Evolutionary conservation across 176 grass and related monocot genomes (phyloP).

Genomic region (Puccinellia tenuiflora): DNA sequence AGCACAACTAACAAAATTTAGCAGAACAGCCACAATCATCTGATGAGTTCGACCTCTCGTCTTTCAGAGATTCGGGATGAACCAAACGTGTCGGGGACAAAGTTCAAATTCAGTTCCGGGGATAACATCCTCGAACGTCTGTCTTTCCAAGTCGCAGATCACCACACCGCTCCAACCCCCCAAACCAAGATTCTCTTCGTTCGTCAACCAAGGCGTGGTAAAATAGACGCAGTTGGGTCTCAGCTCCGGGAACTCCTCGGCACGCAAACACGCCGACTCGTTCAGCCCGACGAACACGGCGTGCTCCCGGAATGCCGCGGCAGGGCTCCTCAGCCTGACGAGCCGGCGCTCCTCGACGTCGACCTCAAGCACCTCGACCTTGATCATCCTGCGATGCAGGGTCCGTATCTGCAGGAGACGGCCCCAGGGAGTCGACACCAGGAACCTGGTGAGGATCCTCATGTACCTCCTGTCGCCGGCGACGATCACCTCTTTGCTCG

Average conservation of each 20-base stretch:
- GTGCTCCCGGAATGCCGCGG: not conserved
- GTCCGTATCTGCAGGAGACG: not conserved
- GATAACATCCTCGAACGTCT: no score
- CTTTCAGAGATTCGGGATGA: no score
- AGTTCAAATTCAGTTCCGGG: no score
- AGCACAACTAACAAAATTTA: no score
- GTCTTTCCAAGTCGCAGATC: not conserved
- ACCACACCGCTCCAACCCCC: not conserved
- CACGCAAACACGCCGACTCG: not conserved
- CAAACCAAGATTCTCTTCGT: not conserved
- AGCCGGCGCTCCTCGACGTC: not conserved
- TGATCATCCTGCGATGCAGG: not conserved
- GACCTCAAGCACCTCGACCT: not conserved
- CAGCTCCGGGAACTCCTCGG: not conserved
- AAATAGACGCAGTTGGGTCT: not conserved
- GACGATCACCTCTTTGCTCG: not conserved
- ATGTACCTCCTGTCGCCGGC: not conserved
- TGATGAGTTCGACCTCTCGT: no score
- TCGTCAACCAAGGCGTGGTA: not conserved
- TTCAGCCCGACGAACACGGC: not conserved
- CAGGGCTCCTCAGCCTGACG: not conserved
- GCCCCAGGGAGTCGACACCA: conserved; percentile 4
- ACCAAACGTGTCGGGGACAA: no score
- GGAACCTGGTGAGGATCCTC: not conserved
- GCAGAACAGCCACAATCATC: no score